These are phyloP conservation scores for Albophoma yamanashiensis DNA, from an alignment of 2,329 filamentous ascomycete genomes.

Conservation along the genomic window DNA sequence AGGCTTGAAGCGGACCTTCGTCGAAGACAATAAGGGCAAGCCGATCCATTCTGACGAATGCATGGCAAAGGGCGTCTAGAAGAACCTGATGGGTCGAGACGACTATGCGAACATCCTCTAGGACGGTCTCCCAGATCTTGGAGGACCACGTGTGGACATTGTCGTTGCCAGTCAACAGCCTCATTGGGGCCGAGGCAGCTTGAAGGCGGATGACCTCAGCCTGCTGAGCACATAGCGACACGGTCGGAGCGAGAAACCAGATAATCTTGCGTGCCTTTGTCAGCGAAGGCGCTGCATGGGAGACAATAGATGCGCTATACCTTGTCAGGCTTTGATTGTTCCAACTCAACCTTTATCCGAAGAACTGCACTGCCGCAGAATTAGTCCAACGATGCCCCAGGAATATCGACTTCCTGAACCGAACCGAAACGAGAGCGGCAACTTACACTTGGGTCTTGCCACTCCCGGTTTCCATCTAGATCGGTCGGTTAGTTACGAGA, in stretches of 20 bases:
- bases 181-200: slow-evolving; percentile 47
- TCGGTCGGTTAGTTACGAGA: background rate
- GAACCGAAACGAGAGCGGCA: background rate
- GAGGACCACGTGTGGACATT: slow-evolving; percentile 65
- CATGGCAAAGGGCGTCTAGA: slow-evolving; percentile 62
- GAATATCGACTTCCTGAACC: background rate
- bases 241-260: slow-evolving; percentile 67
- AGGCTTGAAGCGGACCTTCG: slow-evolving; percentile 47
- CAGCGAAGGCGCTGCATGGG: background rate
- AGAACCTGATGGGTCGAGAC: slow-evolving; percentile 70
- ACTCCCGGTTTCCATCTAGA: slow-evolving; percentile 68
- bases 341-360: slow-evolving; percentile 55
- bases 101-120: slow-evolving; percentile 58
- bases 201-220: slow-evolving; percentile 46
- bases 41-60: slow-evolving; percentile 54
- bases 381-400: background rate
- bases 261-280: slow-evolving; percentile 32
- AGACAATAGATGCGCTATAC: slow-evolving; percentile 21
- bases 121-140: slow-evolving; percentile 53
- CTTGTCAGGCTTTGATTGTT: slow-evolving; percentile 40
- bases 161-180: slow-evolving; percentile 56
- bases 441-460: slow-evolving; percentile 69
- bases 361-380: slow-evolving; percentile 46
- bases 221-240: slow-evolving; percentile 59
- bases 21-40: slow-evolving; percentile 70